A percentile compares a stretch with the other conserved stretches of the same genome.
These are phyloP conservation scores for Pyronema domesticum DNA, from an alignment of 495 filamentous ascomycete species.

Conservation along the genomic window DNA sequence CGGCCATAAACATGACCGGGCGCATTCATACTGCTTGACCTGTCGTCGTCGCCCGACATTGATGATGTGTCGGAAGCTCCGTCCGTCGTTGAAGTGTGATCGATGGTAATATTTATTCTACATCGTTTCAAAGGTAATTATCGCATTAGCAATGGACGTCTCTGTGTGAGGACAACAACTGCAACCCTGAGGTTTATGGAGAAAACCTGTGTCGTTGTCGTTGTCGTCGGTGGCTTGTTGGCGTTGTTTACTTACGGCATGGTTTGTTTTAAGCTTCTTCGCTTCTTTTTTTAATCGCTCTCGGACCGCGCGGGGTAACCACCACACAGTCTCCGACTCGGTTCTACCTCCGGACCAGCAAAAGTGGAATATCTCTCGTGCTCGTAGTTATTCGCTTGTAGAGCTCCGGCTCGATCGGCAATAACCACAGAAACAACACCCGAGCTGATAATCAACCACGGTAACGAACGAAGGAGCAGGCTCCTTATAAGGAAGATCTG, in stretches of 20 bases:
- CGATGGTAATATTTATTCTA: conserved; percentile 25
- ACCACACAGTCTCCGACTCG: neutral
- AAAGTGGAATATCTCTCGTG: neutral
- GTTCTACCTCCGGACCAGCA: neutral
- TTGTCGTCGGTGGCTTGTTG: neutral
- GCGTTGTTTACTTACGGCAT: conserved; percentile 24
- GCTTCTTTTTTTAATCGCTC: conserved; percentile 1
- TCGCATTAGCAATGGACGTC: neutral
- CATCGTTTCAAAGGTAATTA: neutral
- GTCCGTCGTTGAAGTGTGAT: conserved; percentile 25
- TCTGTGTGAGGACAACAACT: conserved; percentile 3
- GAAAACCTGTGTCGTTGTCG: neutral
- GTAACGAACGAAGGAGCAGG: neutral
- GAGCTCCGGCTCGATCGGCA: neutral
- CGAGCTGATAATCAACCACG: neutral
- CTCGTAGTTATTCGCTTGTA: neutral
- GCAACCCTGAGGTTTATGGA: neutral
- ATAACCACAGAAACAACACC: neutral
- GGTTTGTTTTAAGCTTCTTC: conserved; percentile 8
- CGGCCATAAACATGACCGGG: conserved; percentile 9
- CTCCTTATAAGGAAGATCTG: neutral
- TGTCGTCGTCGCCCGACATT: conserved; percentile 20
- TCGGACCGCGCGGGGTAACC: neutral
- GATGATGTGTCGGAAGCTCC: conserved; percentile 20
- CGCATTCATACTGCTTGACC: conserved; percentile 17